Percentiles rank a stretch among this genome's conserved stretches.
Conservation (phyloP, 2,329 filamentous ascomycete species). For the Pseudopithomyces maydicus region DNA sequence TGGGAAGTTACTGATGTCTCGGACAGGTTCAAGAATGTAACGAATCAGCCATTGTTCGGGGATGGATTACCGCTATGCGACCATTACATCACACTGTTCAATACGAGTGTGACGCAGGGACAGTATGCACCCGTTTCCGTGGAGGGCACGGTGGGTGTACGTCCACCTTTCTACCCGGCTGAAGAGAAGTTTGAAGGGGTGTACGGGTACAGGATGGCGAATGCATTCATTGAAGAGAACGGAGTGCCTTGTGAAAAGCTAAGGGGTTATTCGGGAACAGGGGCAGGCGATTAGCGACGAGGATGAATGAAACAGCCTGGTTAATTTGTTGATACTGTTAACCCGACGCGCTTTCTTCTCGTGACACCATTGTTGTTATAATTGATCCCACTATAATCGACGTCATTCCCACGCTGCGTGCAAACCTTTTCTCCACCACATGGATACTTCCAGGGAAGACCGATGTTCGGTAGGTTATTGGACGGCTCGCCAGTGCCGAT, state of each 20-base stretch:
- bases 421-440: too few relatives aligned
- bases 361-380: too few relatives aligned
- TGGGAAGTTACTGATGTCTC: background rate
- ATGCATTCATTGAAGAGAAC: conserved; percentile 49
- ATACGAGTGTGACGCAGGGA: conserved; percentile 49
- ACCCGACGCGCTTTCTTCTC: too few relatives aligned
- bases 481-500: too few relatives aligned
- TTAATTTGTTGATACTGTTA: too few relatives aligned
- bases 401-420: too few relatives aligned
- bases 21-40: conserved; percentile 52
- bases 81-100: conserved; percentile 52
- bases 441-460: too few relatives aligned
- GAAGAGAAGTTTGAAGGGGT: conserved; percentile 35
- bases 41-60: conserved; percentile 59
- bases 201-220: conserved; percentile 43
- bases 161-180: conserved; percentile 30
- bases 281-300: conserved; percentile 1
- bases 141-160: conserved; percentile 36
- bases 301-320: too few relatives aligned
- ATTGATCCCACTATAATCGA: too few relatives aligned
- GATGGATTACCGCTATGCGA: conserved; percentile 48
- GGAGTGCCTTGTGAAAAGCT: conserved; percentile 39
- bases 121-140: conserved; percentile 39
- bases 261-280: conserved; percentile 24
- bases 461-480: too few relatives aligned